Evolutionary conservation across 371 early-diverging fungal genomes (phyloP).

Genomic region (Mortierella sp.): DNA sequence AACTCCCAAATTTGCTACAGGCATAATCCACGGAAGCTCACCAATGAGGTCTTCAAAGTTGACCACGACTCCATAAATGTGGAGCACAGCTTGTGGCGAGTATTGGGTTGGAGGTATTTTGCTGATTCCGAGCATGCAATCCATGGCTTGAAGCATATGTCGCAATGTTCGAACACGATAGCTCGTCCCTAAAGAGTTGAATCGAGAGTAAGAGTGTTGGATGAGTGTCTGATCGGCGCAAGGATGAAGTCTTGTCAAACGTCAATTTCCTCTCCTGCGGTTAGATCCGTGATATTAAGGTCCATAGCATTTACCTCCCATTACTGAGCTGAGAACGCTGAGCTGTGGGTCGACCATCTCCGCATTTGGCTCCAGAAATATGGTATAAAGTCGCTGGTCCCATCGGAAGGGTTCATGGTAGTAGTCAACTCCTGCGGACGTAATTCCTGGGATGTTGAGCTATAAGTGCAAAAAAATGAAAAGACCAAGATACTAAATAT

Average conservation of each 20-base stretch:
- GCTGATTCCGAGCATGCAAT: conserved; percentile 66
- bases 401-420: conserved; percentile 82
- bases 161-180: conserved; percentile 60
- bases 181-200: conserved; percentile 52
- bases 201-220: not conserved
- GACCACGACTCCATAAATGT: conserved; percentile 69
- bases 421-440: conserved; percentile 67
- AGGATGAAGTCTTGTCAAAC: not conserved
- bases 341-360: conserved; percentile 65
- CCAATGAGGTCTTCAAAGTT: conserved; percentile 69
- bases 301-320: conserved; percentile 64
- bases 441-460: conserved; percentile 71
- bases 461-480: not conserved
- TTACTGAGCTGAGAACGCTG: conserved; percentile 70
- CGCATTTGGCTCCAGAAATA: conserved; percentile 66
- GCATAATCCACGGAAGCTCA: not conserved
- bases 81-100: conserved; percentile 57
- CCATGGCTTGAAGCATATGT: conserved; percentile 66
- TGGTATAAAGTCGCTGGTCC: conserved; percentile 77
- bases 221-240: not conserved
- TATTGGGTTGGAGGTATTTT: conserved; percentile 61
- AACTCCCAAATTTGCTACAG: not conserved
- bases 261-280: too few relatives aligned
- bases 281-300: too few relatives aligned
- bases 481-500: not conserved